phyloP scores from a whole-genome alignment of 1,284 basidiomycete species.

The Cutaneotrichosporon mucoides region DNA sequence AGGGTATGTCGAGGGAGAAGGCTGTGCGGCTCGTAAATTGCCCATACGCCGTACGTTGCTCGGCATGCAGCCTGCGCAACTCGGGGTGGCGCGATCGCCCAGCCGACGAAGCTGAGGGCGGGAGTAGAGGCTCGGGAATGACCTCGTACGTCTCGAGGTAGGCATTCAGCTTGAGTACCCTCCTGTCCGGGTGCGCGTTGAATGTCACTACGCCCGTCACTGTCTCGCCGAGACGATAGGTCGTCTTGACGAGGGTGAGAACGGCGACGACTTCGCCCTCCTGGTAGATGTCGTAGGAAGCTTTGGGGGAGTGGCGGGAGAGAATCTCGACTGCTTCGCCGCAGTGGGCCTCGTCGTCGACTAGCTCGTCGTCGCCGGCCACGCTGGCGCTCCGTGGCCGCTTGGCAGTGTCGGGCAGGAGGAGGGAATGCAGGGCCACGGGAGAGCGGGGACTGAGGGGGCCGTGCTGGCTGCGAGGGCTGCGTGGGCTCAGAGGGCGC shows the following conservation, averaged over 20 bases:
- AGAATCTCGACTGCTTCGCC: slow-evolving; percentile 86
- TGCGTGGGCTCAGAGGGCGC: not conserved
- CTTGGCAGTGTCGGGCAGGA: too few relatives aligned
- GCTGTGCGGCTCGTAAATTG: slow-evolving; percentile 66
- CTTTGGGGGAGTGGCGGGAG: slow-evolving; percentile 82
- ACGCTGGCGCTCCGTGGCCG: slow-evolving; percentile 13
- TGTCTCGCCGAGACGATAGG: slow-evolving; percentile 83
- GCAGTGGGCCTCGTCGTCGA: slow-evolving; percentile 53
- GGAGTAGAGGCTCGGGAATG: slow-evolving; percentile 58
- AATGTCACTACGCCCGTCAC: slow-evolving; percentile 78
- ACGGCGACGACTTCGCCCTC: slow-evolving; percentile 80
- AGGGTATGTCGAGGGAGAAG: slow-evolving; percentile 83
- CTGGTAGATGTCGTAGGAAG: slow-evolving; percentile 88
- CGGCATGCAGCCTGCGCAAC: slow-evolving; percentile 64
- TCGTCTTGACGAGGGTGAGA: slow-evolving; percentile 83
- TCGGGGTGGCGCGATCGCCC: slow-evolving; percentile 26
- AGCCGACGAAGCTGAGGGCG: slow-evolving; percentile 49
- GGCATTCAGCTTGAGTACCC: slow-evolving; percentile 62
- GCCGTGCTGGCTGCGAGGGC: not conserved
- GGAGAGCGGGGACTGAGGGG: too few relatives aligned
- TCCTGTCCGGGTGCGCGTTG: slow-evolving; percentile 55
- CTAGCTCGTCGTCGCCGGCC: slow-evolving; percentile 41
- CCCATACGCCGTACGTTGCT: slow-evolving; percentile 71
- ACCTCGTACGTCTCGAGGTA: slow-evolving; percentile 79
- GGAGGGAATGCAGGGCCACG: too few relatives aligned